These are phyloP conservation scores for Backusella luteola DNA, from an alignment of 192 early-diverging fungal genomes.

Conservation along the genomic window DNA sequence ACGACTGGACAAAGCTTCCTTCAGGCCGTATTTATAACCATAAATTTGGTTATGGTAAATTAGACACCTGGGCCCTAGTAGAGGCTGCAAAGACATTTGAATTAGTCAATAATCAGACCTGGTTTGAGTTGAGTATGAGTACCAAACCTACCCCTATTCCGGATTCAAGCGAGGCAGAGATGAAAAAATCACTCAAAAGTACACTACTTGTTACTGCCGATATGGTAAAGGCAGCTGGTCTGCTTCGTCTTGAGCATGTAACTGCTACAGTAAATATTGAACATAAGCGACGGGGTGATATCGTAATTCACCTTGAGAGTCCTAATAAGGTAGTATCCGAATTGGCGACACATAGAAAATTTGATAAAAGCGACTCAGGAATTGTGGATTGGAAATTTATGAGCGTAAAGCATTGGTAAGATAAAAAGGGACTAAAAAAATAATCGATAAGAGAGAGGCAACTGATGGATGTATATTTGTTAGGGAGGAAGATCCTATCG, in stretches of 20 bases:
- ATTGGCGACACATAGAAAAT: conserved; percentile 60
- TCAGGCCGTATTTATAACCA: conserved; percentile 77
- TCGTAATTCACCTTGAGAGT: conserved; percentile 70
- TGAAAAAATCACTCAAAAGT: conserved; percentile 40
- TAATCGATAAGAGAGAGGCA: neutral
- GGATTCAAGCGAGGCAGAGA: conserved; percentile 30
- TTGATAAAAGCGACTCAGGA: conserved; percentile 63
- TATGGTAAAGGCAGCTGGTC: conserved; percentile 50
- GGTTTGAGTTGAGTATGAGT: conserved; percentile 42
- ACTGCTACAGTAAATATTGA: conserved; percentile 79
- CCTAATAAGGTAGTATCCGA: conserved; percentile 69
- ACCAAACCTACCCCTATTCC: conserved; percentile 57
- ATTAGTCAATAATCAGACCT: conserved; percentile 63
- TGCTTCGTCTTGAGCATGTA: conserved; percentile 76
- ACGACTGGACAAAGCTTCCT: conserved; percentile 69
- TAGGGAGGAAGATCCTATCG: conserved; percentile 73
- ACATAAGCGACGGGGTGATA: conserved; percentile 75
- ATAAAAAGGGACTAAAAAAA: neutral
- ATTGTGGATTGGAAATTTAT: conserved; percentile 88
- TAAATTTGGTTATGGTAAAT: conserved; percentile 88
- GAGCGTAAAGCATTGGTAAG: conserved; percentile 87
- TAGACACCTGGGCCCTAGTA: conserved; percentile 78
- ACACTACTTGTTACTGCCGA: conserved; percentile 44
- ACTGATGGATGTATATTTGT: neutral
- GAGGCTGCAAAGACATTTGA: conserved; percentile 66